Base-by-base conservation (phyloP, 78 protist species). In the slime mould (Dictyostelium discoideum) region DNA sequence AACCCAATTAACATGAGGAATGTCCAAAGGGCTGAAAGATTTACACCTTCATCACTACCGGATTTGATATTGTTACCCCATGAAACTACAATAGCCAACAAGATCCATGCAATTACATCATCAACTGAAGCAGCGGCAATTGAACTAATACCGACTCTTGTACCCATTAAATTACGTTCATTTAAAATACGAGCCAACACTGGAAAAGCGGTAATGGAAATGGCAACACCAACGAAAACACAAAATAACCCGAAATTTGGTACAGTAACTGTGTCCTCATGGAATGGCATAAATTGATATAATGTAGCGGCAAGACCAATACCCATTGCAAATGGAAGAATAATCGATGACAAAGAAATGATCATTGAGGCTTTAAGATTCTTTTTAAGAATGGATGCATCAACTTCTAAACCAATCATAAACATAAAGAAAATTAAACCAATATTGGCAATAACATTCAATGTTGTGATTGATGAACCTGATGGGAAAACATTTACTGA, bases 181-280 rank as follows among this genome's bases (percentile, higher is more conserved):
- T 96, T 80, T 3, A 96, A 83, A 22, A 96, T 96, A 69, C 97
- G 96, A 24, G 97, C 97, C 22, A 96, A 32, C n/a, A 96, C 97
- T 44, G 97, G 97, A 84, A 96, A 96, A 2, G 97, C 97, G 26
- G 97, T 96, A 85, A 96, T 96, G 40, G 96, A 85, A 32, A 96
- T 92, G 80, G 96, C 92, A 46, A 96, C 97, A 78, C 95, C 95
- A 26, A 96, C 94, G 50, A 96, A 96, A 3, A 93, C 69, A 54
- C 72, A 54, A 40, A 96, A 96, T n/a, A 93, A 42, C 6, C 89
- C 85, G 37, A 90, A 96, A 1, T 69, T 42, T 32, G 85, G 42
- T 6, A 1, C 5, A 0, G 32, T n/a, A 11, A 67, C 48, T 7
- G 80, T 37, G 32, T 74, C 44, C 0, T 22, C 2, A 14, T 77